Conservation (phyloP, 2,329 filamentous ascomycete species). For the Fusarium pininemorale region DNA sequence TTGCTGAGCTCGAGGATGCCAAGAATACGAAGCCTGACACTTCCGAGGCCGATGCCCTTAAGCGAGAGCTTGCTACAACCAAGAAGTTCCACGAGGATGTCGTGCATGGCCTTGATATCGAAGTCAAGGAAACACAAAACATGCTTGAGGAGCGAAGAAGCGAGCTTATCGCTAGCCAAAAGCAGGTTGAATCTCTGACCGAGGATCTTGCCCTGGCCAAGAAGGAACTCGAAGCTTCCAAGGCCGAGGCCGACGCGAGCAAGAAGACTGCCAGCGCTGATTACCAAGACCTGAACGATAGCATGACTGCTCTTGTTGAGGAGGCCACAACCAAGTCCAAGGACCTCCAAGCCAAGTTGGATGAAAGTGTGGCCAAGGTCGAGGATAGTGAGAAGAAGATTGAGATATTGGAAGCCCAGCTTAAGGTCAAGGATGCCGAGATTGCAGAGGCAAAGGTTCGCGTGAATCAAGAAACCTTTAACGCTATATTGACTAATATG, state of each 20-base stretch:
- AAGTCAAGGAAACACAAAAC: slow-evolving; percentile 49
- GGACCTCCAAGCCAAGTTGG: slow-evolving; percentile 60
- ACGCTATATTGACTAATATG: neutral
- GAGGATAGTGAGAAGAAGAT: slow-evolving; percentile 59
- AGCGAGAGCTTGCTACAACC: slow-evolving; percentile 58
- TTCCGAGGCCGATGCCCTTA: slow-evolving; percentile 61
- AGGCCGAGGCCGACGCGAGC: slow-evolving; percentile 60
- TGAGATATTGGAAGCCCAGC: slow-evolving; percentile 61
- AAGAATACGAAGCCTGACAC: slow-evolving; percentile 67
- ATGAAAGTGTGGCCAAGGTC: slow-evolving; percentile 55
- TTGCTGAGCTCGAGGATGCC: slow-evolving; percentile 68
- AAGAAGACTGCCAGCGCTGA: slow-evolving; percentile 66
- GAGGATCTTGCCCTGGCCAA: slow-evolving; percentile 59
- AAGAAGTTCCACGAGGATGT: slow-evolving; percentile 59
- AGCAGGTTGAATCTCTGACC: slow-evolving; percentile 43
- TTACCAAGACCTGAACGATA: slow-evolving; percentile 71
- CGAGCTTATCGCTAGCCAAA: slow-evolving; percentile 50
- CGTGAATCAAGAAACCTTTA: neutral
- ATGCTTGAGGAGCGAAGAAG: slow-evolving; percentile 48
- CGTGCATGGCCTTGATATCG: slow-evolving; percentile 47
- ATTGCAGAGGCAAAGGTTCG: slow-evolving; percentile 68
- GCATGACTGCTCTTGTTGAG: slow-evolving; percentile 67
- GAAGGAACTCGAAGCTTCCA: slow-evolving; percentile 64
- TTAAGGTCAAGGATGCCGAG: slow-evolving; percentile 72
- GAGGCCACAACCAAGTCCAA: slow-evolving; percentile 65